Evolutionary conservation across 768 basidiomycete genomes (phyloP).

Genomic region (Pleurotus salmoneostramineus): DNA sequence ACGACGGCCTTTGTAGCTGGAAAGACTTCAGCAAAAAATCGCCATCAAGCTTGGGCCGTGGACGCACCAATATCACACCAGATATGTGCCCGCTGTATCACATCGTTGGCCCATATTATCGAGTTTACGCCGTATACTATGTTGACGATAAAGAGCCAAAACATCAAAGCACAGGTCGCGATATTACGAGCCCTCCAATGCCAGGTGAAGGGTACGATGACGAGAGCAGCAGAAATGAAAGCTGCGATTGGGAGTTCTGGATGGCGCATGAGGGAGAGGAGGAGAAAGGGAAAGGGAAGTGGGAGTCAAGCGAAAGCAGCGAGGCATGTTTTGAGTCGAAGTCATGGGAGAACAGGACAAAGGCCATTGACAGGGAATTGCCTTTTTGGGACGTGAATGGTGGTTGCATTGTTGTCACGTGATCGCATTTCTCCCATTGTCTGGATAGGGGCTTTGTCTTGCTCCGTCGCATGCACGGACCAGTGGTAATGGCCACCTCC

Average conservation of each 20-base stretch:
- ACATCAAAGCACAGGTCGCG: slow-evolving; percentile 41
- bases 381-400: neutral
- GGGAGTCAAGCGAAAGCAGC: neutral
- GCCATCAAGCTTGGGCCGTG: too few relatives aligned
- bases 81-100: too few relatives aligned
- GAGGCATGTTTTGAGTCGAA: too few relatives aligned
- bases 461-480: neutral
- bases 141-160: slow-evolving; percentile 48
- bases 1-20: slow-evolving; percentile 55
- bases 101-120: slow-evolving; percentile 62
- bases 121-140: slow-evolving; percentile 54
- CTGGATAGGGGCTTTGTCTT: too few relatives aligned
- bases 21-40: slow-evolving; percentile 1
- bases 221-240: slow-evolving; percentile 38
- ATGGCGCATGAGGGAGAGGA: slow-evolving; percentile 23
- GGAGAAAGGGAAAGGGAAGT: neutral
- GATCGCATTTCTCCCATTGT: neutral
- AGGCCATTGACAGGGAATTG: neutral
- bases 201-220: slow-evolving; percentile 35
- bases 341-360: neutral
- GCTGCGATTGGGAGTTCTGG: slow-evolving; percentile 34
- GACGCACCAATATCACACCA: neutral
- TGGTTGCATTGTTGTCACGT: neutral
- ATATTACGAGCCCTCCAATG: slow-evolving; percentile 43
- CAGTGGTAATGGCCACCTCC: too few relatives aligned